phyloP scores from a whole-genome alignment of 495 filamentous ascomycete species.

The Geoglossum glabrum region DNA sequence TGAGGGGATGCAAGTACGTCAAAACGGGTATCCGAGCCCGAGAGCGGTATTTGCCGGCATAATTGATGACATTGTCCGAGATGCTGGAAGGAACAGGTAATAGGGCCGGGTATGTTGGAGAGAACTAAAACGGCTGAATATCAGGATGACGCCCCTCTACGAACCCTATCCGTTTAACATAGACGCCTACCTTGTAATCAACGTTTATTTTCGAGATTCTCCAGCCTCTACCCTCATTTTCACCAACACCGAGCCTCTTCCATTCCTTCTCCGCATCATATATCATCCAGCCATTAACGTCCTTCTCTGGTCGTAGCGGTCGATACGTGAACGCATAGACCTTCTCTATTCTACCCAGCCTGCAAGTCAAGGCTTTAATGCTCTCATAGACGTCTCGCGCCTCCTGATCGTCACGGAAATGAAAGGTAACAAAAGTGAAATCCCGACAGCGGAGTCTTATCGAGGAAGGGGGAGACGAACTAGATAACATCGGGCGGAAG shows the following conservation, averaged over 20 bases:
- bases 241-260: conserved; percentile 56
- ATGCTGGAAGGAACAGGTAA: conserved; percentile 71
- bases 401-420: conserved; percentile 53
- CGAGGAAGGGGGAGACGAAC: conserved; percentile 39
- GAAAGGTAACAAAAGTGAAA: conserved; percentile 82
- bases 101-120: conserved; percentile 80
- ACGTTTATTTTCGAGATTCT: conserved; percentile 77
- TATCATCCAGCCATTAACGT: conserved; percentile 65
- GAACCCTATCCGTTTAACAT: not conserved
- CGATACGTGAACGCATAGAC: conserved; percentile 79
- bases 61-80: conserved; percentile 90
- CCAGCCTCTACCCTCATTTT: conserved; percentile 58
- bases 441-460: conserved; percentile 82
- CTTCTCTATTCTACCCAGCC: conserved; percentile 65
- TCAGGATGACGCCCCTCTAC: not conserved
- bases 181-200: conserved; percentile 42
- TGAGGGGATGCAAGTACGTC: conserved; percentile 85
- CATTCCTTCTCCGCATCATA: conserved; percentile 75
- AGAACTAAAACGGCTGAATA: conserved; percentile 36
- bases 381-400: conserved; percentile 78
- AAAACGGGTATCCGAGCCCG: conserved; percentile 70
- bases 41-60: conserved; percentile 77
- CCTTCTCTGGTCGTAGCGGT: conserved; percentile 50
- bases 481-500: conserved; percentile 47
- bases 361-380: conserved; percentile 66